phyloP scores from a whole-genome alignment of 2,329 filamentous ascomycete species.

The Microthyrium microscopicum region DNA sequence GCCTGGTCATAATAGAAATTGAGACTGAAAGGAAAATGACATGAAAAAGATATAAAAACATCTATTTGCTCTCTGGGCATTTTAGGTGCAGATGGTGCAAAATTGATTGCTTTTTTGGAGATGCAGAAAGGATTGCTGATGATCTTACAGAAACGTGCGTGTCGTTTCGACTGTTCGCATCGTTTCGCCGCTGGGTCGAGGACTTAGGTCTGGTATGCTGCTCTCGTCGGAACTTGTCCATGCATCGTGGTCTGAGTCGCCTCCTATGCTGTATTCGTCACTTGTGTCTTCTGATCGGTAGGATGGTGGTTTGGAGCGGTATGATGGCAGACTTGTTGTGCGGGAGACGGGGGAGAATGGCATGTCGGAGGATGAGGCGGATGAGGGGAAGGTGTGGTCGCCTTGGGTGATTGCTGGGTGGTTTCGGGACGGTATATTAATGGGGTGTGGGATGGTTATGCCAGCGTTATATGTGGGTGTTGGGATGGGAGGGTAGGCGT shows the following conservation, averaged over 20 bases:
- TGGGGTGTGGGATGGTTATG: constrained; percentile 12
- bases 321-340: constrained; percentile 27
- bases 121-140: neutral
- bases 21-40: too few relatives aligned
- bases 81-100: too few relatives aligned
- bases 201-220: constrained; percentile 7
- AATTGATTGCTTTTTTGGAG: too few relatives aligned
- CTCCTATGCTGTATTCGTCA: constrained; percentile 1
- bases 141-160: constrained; percentile 2
- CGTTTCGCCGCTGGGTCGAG: constrained; percentile 2
- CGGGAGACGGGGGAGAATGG: constrained; percentile 13
- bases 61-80: too few relatives aligned
- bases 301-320: constrained; percentile 15
- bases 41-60: too few relatives aligned
- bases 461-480: constrained; percentile 11
- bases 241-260: constrained; percentile 1
- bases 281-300: constrained; percentile 10
- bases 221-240: constrained; percentile 7
- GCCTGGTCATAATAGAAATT: too few relatives aligned
- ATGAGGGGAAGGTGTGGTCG: constrained; percentile 12
- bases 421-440: constrained; percentile 17
- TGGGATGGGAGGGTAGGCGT: constrained; percentile 14
- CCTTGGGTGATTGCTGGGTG: constrained; percentile 13
- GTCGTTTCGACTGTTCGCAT: constrained; percentile 2
- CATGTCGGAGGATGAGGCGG: neutral